Conservation (phyloP, 2,329 filamentous ascomycete species). For the Calonectria fujianensis region DNA sequence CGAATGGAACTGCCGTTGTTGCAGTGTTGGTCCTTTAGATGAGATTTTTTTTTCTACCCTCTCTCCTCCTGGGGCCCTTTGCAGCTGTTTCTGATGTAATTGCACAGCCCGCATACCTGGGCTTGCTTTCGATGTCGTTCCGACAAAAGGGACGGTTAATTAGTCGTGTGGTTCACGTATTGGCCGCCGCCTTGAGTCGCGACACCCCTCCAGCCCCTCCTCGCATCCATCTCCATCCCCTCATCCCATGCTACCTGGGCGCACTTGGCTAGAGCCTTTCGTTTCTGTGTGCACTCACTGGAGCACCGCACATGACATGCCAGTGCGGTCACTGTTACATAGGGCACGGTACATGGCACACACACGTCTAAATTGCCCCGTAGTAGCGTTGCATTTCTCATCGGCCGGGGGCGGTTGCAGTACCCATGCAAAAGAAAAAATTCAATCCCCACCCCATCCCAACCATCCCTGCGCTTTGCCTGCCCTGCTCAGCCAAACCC, state of each 20-base stretch:
- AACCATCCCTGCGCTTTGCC: conserved; percentile 28
- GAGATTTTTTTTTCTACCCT: not conserved
- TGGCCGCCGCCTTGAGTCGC: conserved; percentile 8
- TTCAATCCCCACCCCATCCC: conserved; percentile 2
- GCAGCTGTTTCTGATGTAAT: conserved; percentile 21
- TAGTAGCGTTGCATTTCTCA: conserved; percentile 21
- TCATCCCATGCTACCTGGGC: conserved; percentile 16
- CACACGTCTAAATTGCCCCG: conserved; percentile 19
- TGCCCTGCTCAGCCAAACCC: conserved; percentile 1
- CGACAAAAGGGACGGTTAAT: conserved; percentile 26
- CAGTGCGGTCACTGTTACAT: conserved; percentile 22
- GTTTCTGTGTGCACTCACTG: not conserved
- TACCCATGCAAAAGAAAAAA: conserved; percentile 14
- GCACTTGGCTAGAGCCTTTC: not conserved
- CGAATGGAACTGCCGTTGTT: not conserved
- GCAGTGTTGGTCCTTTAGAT: not conserved
- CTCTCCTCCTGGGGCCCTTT: not conserved
- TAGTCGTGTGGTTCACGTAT: conserved; percentile 14
- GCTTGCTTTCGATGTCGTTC: conserved; percentile 9
- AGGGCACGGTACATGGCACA: conserved; percentile 10
- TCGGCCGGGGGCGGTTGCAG: conserved; percentile 33
- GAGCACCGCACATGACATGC: conserved; percentile 16
- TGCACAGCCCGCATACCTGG: not conserved
- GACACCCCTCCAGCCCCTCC: not conserved
- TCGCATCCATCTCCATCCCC: conserved; percentile 1